phyloP scores from a whole-genome alignment of 306 rosid species.

The Chamaecrista fasciculata region DNA sequence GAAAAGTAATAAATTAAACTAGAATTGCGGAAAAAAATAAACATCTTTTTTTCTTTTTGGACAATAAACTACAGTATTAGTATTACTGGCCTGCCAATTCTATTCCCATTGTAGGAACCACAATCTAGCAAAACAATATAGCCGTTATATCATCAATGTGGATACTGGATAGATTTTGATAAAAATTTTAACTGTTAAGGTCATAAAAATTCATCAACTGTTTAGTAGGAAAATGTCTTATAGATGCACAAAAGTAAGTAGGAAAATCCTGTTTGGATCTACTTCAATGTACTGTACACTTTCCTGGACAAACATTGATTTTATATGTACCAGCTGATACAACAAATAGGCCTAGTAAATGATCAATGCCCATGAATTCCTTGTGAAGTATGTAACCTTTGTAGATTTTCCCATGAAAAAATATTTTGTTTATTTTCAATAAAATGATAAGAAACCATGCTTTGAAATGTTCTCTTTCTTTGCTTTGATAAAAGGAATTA shows the following conservation, averaged over 20 bases:
- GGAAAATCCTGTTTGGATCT: neutral
- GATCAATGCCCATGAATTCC: conserved; percentile 4
- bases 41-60: neutral
- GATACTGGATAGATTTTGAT: neutral
- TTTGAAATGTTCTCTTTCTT: neutral
- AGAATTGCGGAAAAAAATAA: neutral
- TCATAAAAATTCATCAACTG: conserved; percentile 12
- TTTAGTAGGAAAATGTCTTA: conserved; percentile 3
- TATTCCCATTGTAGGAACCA: neutral
- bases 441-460: conserved; percentile 16
- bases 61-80: no score
- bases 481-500: neutral
- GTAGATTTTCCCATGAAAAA: conserved; percentile 1
- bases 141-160: conserved; percentile 12
- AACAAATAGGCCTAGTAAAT: conserved; percentile 8
- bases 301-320: neutral
- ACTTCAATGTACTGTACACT: neutral
- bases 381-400: neutral
- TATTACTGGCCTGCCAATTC: neutral
- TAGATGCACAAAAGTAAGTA: conserved; percentile 5
- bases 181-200: neutral
- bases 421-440: neutral
- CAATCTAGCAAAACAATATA: neutral
- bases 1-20: neutral
- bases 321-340: conserved; percentile 14